A percentile compares a stretch with the other conserved stretches of the same genome.
Evolutionary conservation across 2,329 filamentous ascomycete species (phyloP).

Genomic region (Mycosphaerelloides madeirae): DNA sequence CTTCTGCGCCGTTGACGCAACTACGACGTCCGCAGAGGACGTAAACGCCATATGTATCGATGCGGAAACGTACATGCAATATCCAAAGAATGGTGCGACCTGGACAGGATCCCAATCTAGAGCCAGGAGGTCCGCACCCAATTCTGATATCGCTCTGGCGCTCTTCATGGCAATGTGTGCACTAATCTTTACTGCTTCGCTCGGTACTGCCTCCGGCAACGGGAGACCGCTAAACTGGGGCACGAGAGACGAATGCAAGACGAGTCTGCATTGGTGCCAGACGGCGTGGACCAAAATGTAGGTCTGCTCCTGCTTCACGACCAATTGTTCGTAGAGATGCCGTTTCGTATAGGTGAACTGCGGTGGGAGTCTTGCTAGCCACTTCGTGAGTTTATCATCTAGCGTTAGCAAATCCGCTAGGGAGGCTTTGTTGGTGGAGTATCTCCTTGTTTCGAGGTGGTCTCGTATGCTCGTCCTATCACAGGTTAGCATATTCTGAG

Average conservation of each 20-base stretch:
- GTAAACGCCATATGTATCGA: constrained; percentile 1
- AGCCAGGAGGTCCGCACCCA: constrained; percentile 1
- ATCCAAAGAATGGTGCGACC: constrained; percentile 3
- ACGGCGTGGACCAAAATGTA: neutral
- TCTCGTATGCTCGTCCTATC: constrained; percentile 3
- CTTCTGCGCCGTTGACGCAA: neutral
- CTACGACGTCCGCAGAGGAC: neutral
- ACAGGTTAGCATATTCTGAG: neutral
- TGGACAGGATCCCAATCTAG: constrained; percentile 2
- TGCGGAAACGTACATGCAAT: constrained; percentile 2
- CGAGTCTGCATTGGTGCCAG: constrained; percentile 1
- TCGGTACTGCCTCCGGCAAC: neutral
- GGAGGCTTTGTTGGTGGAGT: neutral
- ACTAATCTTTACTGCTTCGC: constrained; percentile 1
- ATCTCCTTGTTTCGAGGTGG: constrained; percentile 1
- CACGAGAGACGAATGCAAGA: constrained; percentile 3
- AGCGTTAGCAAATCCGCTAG: neutral
- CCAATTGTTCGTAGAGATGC: constrained; percentile 3
- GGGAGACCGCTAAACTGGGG: neutral
- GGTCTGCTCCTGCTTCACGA: neutral
- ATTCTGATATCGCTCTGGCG: neutral
- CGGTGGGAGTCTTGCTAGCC: neutral
- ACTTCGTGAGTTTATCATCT: neutral
- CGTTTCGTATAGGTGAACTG: constrained; percentile 1
- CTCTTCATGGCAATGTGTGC: neutral